Conservation (phyloP, 2,329 filamentous ascomycete species). For the Hypoxylon sp. region DNA sequence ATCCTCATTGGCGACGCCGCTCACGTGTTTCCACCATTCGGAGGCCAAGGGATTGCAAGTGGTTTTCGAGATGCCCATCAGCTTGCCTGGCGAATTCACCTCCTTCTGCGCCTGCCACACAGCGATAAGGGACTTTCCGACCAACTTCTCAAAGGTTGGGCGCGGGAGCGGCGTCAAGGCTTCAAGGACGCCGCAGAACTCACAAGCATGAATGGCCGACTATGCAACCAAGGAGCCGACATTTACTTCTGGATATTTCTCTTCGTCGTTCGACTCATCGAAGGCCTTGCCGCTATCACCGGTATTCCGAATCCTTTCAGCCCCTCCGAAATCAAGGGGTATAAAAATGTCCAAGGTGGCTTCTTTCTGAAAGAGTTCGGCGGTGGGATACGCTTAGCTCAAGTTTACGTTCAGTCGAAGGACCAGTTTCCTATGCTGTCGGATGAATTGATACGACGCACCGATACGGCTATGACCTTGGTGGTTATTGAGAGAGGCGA, state of each 20-base stretch:
- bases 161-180: constrained; percentile 34
- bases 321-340: constrained; percentile 31
- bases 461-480: constrained; percentile 32
- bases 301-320: constrained; percentile 18
- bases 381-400: constrained; percentile 38
- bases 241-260: constrained; percentile 35
- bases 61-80: constrained; percentile 49
- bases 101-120: constrained; percentile 30
- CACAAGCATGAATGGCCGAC: constrained; percentile 35
- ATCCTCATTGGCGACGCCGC: constrained; percentile 59
- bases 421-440: constrained; percentile 25
- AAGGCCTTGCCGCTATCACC: constrained; percentile 25
- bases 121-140: constrained; percentile 12
- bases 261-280: constrained; percentile 15
- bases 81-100: constrained; percentile 47
- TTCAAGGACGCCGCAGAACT: constrained; percentile 34
- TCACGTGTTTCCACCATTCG: constrained; percentile 61
- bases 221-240: constrained; percentile 38
- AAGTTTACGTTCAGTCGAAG: constrained; percentile 36
- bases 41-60: constrained; percentile 49
- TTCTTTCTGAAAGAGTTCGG: constrained; percentile 31
- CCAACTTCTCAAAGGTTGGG: constrained; percentile 34
- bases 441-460: constrained; percentile 31
- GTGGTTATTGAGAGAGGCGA: constrained; percentile 21
- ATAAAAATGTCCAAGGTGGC: constrained; percentile 28